Conservation (phyloP, 2,329 filamentous ascomycete genomes). For the Ophiosphaerella herpotricha region DNA sequence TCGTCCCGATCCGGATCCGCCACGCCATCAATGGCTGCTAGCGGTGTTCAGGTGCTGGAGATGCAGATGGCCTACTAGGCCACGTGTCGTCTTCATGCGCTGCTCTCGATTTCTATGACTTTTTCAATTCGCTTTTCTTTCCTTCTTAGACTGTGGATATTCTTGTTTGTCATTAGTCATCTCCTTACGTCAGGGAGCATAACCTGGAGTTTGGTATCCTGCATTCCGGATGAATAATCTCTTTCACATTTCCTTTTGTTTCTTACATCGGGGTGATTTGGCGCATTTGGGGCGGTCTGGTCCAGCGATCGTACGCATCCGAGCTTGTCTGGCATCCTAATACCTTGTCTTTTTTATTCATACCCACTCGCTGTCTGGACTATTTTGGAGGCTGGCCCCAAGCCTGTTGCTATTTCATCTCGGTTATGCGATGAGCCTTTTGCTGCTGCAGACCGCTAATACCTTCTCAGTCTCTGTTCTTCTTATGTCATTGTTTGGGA, state of each 20-base stretch:
- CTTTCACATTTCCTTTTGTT: slow-evolving; percentile 10
- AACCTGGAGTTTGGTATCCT: slow-evolving; percentile 37
- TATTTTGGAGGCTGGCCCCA: slow-evolving; percentile 46
- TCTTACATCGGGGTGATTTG: slow-evolving; percentile 35
- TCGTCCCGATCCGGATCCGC: slow-evolving; percentile 52
- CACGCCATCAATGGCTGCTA: slow-evolving; percentile 48
- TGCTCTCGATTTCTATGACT: slow-evolving; percentile 17
- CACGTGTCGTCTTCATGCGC: not conserved
- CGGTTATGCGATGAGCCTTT: slow-evolving; percentile 26
- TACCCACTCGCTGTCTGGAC: slow-evolving; percentile 43
- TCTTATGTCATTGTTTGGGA: slow-evolving; percentile 21
- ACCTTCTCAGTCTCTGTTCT: slow-evolving; percentile 24
- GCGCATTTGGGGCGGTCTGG: slow-evolving; percentile 42
- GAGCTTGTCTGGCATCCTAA: slow-evolving; percentile 40
- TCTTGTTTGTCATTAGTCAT: slow-evolving; percentile 24
- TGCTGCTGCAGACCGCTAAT: slow-evolving; percentile 33
- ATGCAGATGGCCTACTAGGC: slow-evolving; percentile 51
- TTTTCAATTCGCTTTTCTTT: slow-evolving; percentile 20
- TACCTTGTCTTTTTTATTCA: slow-evolving; percentile 45
- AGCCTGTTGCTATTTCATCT: slow-evolving; percentile 33
- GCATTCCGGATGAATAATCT: slow-evolving; percentile 20
- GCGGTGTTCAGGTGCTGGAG: slow-evolving; percentile 48
- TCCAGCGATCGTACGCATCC: slow-evolving; percentile 38
- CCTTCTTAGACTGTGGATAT: slow-evolving; percentile 37
- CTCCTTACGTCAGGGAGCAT: slow-evolving; percentile 42